Base-by-base conservation (phyloP, 805 yeast genomes). In the Yarrowia sp. region DNA sequence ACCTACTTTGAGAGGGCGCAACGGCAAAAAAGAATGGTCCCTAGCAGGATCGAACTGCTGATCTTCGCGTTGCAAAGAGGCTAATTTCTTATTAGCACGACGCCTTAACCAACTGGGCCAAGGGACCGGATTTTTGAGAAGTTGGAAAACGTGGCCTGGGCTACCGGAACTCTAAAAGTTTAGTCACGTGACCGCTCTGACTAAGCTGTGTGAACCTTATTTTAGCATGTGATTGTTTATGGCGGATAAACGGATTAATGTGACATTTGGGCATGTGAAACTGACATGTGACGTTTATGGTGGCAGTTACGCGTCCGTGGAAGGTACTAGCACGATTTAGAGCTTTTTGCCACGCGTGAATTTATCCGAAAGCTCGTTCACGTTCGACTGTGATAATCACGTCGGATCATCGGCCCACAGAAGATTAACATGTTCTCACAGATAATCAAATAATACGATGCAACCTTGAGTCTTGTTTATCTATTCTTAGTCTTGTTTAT, bases 11-110 rank as follows among this genome's bases (percentile, higher is more conserved):
- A n/a, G n/a, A n/a, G n/a, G n/a, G n/a, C n/a, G n/a, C n/a, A n/a
- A n/a, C n/a, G 35, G 46, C 32, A 42, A 42, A 42, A 42, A 44
- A 29, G 16, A 7, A 53, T 69, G 72, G 72, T 69, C 72, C 68
- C 71, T 69, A 70, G 70, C 72, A 70, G 72, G 72, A 69, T 76
- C 79, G 79, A 76, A 76, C 79, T 74, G 79, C 78, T 76, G 79
- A 76, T 76, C 79, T 76, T 74, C 75, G 78, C 78, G 79, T 76
- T 38, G 38, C 47, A 55, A 39, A 55, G 47, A n/a, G n/a, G n/a
- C n/a, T n/a, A n/a, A 55, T 27, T 18, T 46, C 56, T 32, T 49
- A 49, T 49, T 49, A 49, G 56, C 56, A 49, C 56, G 56, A 49
- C 56, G 56, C 56, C 56, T 49, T 49, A 49, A 49, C 56, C 56